Base-by-base conservation (phyloP, 345 rosid genomes). In the Microthlaspi erraticum region DNA sequence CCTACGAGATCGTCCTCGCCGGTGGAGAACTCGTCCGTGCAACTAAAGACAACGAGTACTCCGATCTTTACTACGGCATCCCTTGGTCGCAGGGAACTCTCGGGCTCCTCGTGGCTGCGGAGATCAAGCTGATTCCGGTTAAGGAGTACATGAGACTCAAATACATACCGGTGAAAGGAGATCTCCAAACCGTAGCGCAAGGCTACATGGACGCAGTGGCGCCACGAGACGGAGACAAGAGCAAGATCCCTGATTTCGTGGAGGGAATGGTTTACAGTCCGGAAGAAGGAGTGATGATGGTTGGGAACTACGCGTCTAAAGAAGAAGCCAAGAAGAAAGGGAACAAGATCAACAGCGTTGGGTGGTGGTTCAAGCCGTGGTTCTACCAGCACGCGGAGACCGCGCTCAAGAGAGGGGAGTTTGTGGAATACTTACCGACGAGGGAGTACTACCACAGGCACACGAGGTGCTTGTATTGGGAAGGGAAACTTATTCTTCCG, bases 281-380 rank as follows among this genome's bases (percentile, higher is more conserved):
- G 0, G 85, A 79, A 0, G 91, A 88, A 82, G 98, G 88, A 33
- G 99, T 95, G 51, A 83, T 93, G 86, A 95, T 95, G 98, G 86
- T 87, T 0, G 99, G 99, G 16, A 86, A 68, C 48, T 95, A 95
- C 71, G 99, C 98, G 31, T 90, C 98, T 0, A 87, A 86, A 78
- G 86, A 87, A 72, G 98, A 92, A 68, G 99, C 99, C 13, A 88
- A 87, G 86, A 82, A 74, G 84, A 92, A 87, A 77, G 99, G 99
- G 7, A 95, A 88, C 66, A 81, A 78, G 60, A 92, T 88, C 65
- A 95, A 95, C 83, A 78, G 60, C 11, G 91, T 92, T 7, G 94
- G 98, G 63, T 95, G 99, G 99, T 95, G 99, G 99, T 95, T 73
- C 81, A 95, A 95, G 67, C 86, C 97, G 20, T 95, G 99, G 99